phyloP scores from a whole-genome alignment of 2,329 filamentous ascomycete species.

The Pyrenophora graminea region DNA sequence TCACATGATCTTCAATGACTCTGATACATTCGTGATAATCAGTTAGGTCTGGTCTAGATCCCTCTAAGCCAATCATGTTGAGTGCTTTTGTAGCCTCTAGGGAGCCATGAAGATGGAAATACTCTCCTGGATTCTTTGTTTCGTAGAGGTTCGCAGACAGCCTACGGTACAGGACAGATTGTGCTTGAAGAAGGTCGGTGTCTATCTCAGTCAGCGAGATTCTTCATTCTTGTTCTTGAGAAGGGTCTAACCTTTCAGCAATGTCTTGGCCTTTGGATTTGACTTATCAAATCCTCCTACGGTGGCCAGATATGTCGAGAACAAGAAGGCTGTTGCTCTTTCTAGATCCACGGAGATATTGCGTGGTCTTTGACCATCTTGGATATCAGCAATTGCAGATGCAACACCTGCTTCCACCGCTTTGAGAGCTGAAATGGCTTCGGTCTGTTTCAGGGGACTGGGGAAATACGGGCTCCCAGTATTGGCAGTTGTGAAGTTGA shows the following conservation, averaged over 20 bases:
- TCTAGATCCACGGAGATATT: slow-evolving; percentile 59
- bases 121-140: slow-evolving; percentile 68
- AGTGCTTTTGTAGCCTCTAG: slow-evolving; percentile 71
- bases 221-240: not conserved
- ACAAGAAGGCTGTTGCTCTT: slow-evolving; percentile 59
- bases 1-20: slow-evolving; percentile 50
- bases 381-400: slow-evolving; percentile 62
- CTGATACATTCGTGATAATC: slow-evolving; percentile 49
- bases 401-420: slow-evolving; percentile 64
- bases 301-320: slow-evolving; percentile 62
- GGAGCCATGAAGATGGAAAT: slow-evolving; percentile 76
- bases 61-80: slow-evolving; percentile 69
- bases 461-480: slow-evolving; percentile 48
- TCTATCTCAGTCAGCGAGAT: slow-evolving; percentile 53
- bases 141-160: slow-evolving; percentile 74
- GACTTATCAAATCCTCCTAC: slow-evolving; percentile 56
- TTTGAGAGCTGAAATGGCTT: slow-evolving; percentile 61
- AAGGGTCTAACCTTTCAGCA: slow-evolving; percentile 46
- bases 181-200: slow-evolving; percentile 71
- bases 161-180: slow-evolving; percentile 71
- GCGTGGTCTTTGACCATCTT: slow-evolving; percentile 50
- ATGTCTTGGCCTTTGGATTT: slow-evolving; percentile 52
- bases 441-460: slow-evolving; percentile 57
- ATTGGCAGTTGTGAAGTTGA: slow-evolving; percentile 44
- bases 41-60: slow-evolving; percentile 63